Base-by-base conservation (phyloP, 345 rosid species). In the Eucalyptus virginea region DNA sequence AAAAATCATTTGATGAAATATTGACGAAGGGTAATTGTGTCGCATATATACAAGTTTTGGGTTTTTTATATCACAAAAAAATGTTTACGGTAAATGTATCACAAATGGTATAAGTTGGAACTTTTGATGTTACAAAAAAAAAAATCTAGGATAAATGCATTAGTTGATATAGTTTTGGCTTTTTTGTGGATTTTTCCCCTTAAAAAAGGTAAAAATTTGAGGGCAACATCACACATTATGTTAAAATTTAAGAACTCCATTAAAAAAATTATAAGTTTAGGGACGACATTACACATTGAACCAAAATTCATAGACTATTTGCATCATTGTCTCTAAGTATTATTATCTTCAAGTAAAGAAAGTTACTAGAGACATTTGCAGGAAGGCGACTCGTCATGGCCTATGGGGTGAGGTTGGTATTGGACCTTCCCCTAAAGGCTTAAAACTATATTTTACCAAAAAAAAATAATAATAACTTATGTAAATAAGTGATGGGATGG, bases 281-380 rank as follows among this genome's bases (percentile, higher is more conserved):
- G 13, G 5, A 40, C 3, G 14, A 77, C 1, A 6, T 77, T 77
- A 0, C 1, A 11, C 1, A 40, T 21, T 11, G 0, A 6, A 6
- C 0, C 5, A 40, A 6, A 21, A 10, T 11, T 77, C 5, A 21
- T 2, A 0, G 0, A 23, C 3, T 40, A 3, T 40, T 34, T 72
- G 3, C 34, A 5, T 19, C 81, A 34, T 69, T 69, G 0, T 9
- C 69, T 28, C 11, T n/a, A 65, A n/a, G 10, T 65, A 65, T 15
- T 65, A n/a, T 17, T 21, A n/a, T n/a, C 10, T 65, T 65, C 19
- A 7, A 30, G 19, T 30, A 62, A 65, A 65, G 37, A 30, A 65
- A 65, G 37, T 65, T 15, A n/a, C 37, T 15, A 65, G 6, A 65
- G 77, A n/a, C 77, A 4, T 15, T 65, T 34, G 37, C 1, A n/a